A percentile compares a stretch with the other conserved stretches of the same genome.
Evolutionary conservation across 306 rosid species (phyloP).

Genomic region (Casuarina equisetifolia): DNA sequence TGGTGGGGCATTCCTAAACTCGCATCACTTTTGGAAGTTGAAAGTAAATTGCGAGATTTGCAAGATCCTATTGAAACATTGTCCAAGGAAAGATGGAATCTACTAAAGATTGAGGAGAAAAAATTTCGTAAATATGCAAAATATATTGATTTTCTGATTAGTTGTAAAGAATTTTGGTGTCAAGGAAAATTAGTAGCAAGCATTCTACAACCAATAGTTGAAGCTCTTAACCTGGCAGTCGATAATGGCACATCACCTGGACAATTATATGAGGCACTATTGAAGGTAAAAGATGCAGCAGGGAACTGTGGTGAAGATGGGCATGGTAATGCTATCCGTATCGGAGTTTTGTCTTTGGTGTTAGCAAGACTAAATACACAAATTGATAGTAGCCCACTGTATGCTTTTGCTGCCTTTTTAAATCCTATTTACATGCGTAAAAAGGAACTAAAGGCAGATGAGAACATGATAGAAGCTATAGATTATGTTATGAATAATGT

Average conservation of each 20-base stretch:
- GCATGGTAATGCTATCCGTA: background rate
- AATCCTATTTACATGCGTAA: slow-evolving; percentile 3
- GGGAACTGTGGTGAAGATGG: background rate
- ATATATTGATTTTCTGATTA: background rate
- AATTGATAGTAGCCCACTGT: no score
- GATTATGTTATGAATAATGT: background rate
- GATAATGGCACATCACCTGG: background rate
- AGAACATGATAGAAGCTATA: slow-evolving; percentile 2
- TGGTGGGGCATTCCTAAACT: no score
- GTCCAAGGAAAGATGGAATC: background rate
- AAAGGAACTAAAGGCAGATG: background rate
- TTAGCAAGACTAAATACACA: no score
- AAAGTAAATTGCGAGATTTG: background rate
- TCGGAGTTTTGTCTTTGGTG: background rate
- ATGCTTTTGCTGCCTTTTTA: background rate
- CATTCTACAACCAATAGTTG: background rate
- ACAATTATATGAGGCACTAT: slow-evolving; percentile 6
- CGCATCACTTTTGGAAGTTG: background rate
- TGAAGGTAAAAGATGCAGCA: background rate
- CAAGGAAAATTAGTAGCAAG: background rate
- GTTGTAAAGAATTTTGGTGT: background rate
- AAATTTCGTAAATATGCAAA: background rate
- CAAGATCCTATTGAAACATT: background rate
- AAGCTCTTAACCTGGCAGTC: background rate
- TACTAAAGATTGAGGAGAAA: no score